Conservation (phyloP, 2,329 filamentous ascomycete species). For the Chrysosphaeria jannelii region DNA sequence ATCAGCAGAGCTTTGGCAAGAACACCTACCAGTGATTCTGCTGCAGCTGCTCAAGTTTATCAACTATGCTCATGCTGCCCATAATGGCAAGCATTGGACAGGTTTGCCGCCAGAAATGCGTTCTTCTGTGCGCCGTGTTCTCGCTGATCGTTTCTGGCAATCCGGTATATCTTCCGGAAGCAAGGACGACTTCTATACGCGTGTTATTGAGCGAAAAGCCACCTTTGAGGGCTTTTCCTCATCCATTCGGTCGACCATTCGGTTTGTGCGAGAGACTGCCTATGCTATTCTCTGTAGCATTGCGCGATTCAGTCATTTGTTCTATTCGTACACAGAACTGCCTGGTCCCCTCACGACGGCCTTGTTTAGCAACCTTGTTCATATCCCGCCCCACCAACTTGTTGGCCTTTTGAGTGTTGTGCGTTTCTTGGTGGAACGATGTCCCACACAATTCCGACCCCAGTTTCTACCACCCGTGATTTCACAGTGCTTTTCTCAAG, state of each 20-base stretch:
- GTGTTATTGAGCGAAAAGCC: conserved; percentile 62
- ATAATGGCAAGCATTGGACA: conserved; percentile 62
- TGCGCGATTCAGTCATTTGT: conserved; percentile 59
- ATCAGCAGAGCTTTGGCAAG: conserved; percentile 63
- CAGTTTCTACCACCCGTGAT: conserved; percentile 69
- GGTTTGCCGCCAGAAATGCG: conserved; percentile 48
- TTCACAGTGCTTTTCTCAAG: conserved; percentile 51
- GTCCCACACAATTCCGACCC: conserved; percentile 44
- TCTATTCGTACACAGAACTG: conserved; percentile 71
- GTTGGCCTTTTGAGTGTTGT: conserved; percentile 79
- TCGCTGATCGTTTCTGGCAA: conserved; percentile 95
- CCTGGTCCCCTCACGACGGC: conserved; percentile 59
- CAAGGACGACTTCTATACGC: conserved; percentile 85
- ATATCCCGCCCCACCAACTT: conserved; percentile 72
- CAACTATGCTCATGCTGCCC: conserved; percentile 70
- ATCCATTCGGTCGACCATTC: conserved; percentile 62
- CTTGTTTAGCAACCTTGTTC: conserved; percentile 53
- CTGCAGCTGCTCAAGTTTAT: conserved; percentile 63
- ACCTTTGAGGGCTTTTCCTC: conserved; percentile 87
- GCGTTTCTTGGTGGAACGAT: conserved; percentile 71
- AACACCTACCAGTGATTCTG: conserved; percentile 55
- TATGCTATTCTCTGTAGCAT: conserved; percentile 90
- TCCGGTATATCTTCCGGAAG: conserved; percentile 87
- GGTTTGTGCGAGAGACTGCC: conserved; percentile 71
- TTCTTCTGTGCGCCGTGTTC: conserved; percentile 44